phyloP scores from a whole-genome alignment of 2,329 filamentous ascomycete genomes.

The Diaporthe australafricana region DNA sequence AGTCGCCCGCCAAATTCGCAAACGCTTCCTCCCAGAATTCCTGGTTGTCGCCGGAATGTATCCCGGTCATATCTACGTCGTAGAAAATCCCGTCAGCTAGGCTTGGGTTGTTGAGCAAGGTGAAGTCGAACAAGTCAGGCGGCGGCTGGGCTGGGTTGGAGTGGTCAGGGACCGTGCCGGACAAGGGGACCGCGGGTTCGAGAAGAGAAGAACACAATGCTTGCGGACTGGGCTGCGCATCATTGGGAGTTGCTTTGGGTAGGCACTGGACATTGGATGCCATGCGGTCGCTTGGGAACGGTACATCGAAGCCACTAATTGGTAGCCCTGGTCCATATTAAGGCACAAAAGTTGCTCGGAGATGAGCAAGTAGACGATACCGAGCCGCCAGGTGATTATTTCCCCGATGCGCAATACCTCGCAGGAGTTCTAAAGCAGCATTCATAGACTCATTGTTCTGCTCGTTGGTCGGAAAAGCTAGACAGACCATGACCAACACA shows the following conservation, averaged over 20 bases:
- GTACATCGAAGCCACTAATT: not conserved
- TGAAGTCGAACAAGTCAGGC: slow-evolving; percentile 34
- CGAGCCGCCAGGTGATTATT: slow-evolving; percentile 60
- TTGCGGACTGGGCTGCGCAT: not conserved
- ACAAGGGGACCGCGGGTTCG: not conserved
- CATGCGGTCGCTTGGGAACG: not conserved
- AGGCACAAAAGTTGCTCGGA: slow-evolving; percentile 44
- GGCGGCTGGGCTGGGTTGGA: not conserved
- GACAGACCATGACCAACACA: slow-evolving; percentile 65
- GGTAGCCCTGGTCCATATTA: not conserved
- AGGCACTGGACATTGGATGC: no score
- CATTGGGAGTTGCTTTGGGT: not conserved
- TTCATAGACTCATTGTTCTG: slow-evolving; percentile 58
- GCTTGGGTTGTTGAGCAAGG: slow-evolving; percentile 37
- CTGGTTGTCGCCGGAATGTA: slow-evolving; percentile 40
- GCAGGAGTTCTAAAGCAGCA: slow-evolving; percentile 57
- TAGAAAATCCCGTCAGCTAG: slow-evolving; percentile 40
- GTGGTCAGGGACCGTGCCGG: not conserved
- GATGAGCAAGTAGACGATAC: slow-evolving; percentile 47
- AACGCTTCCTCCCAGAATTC: slow-evolving; percentile 54
- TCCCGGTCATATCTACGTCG: slow-evolving; percentile 45
- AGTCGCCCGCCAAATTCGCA: slow-evolving; percentile 49
- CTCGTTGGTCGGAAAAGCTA: slow-evolving; percentile 59
- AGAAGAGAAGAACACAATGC: no score
- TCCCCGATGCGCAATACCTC: slow-evolving; percentile 62